Conservation (phyloP, 768 basidiomycete species). For the Boletus tylopilopsis region DNA sequence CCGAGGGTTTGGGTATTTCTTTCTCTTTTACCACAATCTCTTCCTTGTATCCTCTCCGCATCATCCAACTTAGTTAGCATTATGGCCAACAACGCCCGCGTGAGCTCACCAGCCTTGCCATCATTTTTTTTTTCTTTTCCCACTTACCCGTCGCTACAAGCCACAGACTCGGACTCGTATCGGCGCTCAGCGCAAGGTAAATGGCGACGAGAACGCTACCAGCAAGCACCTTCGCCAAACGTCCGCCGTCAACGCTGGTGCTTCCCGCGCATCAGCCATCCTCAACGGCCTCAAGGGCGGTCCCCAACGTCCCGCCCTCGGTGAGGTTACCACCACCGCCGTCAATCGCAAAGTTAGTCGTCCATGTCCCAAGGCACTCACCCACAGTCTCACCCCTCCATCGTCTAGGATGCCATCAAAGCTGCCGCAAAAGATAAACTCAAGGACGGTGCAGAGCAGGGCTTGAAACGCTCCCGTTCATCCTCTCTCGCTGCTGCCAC, state of each 20-base stretch:
- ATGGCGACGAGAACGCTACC: conserved; percentile 76
- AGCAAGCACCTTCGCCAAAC: conserved; percentile 62
- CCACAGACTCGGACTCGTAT: conserved; percentile 63
- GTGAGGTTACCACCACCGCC: conserved; percentile 76
- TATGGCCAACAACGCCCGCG: conserved; percentile 63
- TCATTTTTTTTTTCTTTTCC: background rate
- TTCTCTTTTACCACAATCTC: conserved; percentile 33
- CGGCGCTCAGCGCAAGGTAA: conserved; percentile 60
- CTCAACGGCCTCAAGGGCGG: conserved; percentile 46
- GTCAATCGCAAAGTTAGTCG: conserved; percentile 70
- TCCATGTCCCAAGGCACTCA: background rate
- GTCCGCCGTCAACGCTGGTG: conserved; percentile 46
- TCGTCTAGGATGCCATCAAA: conserved; percentile 39
- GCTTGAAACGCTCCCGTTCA: conserved; percentile 56
- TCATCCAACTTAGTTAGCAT: conserved; percentile 27
- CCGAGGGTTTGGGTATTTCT: conserved; percentile 27
- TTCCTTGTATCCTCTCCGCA: conserved; percentile 21
- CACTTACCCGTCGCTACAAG: conserved; percentile 34
- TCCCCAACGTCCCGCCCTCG: conserved; percentile 66
- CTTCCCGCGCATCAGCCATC: conserved; percentile 48
- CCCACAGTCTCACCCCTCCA: conserved; percentile 1
- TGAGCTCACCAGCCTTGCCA: conserved; percentile 37
- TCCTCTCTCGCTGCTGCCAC: conserved; percentile 62
- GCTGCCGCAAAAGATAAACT: conserved; percentile 48
- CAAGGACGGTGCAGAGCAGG: conserved; percentile 55